A percentile compares a stretch with the other conserved stretches of the same genome.
Conservation (phyloP, 768 basidiomycete species). For the Boletus huronensis region DNA sequence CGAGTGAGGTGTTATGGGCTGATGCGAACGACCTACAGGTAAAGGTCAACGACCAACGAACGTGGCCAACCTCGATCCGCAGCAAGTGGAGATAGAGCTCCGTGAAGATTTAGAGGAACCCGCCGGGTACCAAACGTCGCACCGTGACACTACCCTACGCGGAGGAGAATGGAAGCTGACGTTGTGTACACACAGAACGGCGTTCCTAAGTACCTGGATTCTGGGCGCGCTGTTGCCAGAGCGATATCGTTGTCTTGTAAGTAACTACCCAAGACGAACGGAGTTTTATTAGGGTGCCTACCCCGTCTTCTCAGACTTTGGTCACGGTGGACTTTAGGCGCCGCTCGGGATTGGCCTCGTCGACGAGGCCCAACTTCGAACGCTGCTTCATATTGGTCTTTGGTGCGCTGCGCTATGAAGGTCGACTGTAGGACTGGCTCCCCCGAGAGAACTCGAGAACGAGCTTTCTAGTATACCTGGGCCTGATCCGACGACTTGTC, state of each 20-base stretch:
- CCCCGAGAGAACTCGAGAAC: no score
- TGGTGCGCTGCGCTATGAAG: background rate
- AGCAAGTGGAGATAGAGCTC: background rate
- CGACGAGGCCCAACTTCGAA: background rate
- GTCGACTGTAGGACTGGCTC: background rate
- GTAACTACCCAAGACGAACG: background rate
- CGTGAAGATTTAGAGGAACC: background rate
- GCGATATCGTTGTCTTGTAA: background rate
- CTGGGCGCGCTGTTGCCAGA: background rate
- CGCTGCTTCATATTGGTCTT: background rate
- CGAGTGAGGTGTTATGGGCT: background rate
- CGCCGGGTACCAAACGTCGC: background rate
- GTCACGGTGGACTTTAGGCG: background rate
- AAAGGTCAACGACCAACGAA: background rate
- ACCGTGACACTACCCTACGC: background rate
- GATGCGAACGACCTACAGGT: background rate
- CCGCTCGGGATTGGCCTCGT: background rate
- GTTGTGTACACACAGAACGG: background rate
- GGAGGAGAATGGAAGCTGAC: background rate
- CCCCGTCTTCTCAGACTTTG: background rate
- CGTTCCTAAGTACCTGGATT: background rate
- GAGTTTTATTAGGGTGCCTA: background rate
- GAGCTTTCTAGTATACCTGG: background rate
- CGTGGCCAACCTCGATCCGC: background rate
- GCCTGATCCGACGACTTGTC: background rate